phyloP scores from a whole-genome alignment of 371 early-diverging fungal species.

The Syncephalastrum sp. region DNA sequence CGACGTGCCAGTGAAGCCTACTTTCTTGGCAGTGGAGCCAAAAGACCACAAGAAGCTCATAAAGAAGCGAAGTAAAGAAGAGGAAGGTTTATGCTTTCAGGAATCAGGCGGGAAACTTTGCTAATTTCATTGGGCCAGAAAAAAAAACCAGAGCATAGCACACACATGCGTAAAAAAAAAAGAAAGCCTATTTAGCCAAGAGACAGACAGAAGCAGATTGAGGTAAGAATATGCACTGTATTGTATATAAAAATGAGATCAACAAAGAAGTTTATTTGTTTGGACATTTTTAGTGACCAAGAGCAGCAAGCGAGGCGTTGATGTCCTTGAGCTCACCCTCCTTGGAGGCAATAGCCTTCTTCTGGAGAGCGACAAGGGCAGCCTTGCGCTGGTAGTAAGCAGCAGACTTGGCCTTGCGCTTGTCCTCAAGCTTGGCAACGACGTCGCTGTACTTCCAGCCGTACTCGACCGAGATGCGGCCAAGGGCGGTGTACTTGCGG shows the following conservation, averaged over 20 bases:
- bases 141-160: no score
- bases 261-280: no score
- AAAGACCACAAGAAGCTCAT: conserved; percentile 49
- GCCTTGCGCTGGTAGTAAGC: conserved; percentile 90
- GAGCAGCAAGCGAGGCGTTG: conserved; percentile 37
- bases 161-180: no score
- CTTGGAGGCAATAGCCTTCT: conserved; percentile 45
- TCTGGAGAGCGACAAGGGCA: conserved; percentile 34
- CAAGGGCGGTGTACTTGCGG: conserved; percentile 94
- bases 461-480: conserved; percentile 92
- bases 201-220: no score
- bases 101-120: no score
- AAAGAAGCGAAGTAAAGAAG: conserved; percentile 4
- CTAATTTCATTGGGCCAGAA: no score
- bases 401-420: conserved; percentile 91
- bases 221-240: no score
- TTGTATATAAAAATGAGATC: no score
- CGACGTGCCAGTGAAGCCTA: not conserved
- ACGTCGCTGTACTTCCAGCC: conserved; percentile 99
- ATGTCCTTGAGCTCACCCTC: conserved; percentile 41
- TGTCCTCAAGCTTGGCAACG: conserved; percentile 91
- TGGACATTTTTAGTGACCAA: conserved; percentile 29
- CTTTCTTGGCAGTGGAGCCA: conserved; percentile 32
- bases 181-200: no score
- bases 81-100: no score